Evolutionary conservation across 129 eudicot species (phyloP).

Genomic region (Silybum marianum): DNA sequence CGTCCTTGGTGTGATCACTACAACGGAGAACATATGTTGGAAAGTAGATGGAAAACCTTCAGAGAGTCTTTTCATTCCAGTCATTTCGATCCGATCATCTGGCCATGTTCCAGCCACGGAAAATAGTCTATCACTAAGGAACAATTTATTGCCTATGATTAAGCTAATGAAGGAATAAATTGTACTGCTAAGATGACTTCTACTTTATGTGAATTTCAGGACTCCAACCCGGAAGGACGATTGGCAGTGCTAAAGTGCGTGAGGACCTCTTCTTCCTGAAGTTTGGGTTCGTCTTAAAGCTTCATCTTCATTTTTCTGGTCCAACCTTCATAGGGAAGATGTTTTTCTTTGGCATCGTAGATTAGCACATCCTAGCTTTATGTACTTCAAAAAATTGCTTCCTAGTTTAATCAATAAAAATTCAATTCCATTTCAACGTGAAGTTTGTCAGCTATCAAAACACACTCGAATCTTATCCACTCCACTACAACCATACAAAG

Average conservation of each 20-base stretch:
- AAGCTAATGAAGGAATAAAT: background rate
- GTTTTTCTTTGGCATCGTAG: background rate
- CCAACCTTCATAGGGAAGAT: background rate
- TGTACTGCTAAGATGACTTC: background rate
- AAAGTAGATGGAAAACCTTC: background rate
- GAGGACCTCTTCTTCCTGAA: background rate
- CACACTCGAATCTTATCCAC: background rate
- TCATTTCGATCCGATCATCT: no score
- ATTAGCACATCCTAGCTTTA: background rate
- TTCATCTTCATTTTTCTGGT: background rate
- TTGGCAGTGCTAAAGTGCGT: constrained; percentile 4
- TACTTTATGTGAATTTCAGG: background rate
- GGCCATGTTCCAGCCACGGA: background rate
- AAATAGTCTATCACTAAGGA: background rate
- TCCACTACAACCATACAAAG: background rate
- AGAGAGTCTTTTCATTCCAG: background rate
- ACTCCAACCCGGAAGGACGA: background rate
- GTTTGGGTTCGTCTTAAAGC: background rate
- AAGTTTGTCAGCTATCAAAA: background rate
- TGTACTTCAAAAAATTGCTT: background rate
- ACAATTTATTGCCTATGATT: background rate
- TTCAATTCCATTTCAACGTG: background rate
- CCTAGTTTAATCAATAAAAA: background rate
- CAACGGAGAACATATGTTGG: background rate
- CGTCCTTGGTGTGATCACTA: background rate